phyloP scores from a whole-genome alignment of 495 filamentous ascomycete species.

The Hypoxylon cercidicola region DNA sequence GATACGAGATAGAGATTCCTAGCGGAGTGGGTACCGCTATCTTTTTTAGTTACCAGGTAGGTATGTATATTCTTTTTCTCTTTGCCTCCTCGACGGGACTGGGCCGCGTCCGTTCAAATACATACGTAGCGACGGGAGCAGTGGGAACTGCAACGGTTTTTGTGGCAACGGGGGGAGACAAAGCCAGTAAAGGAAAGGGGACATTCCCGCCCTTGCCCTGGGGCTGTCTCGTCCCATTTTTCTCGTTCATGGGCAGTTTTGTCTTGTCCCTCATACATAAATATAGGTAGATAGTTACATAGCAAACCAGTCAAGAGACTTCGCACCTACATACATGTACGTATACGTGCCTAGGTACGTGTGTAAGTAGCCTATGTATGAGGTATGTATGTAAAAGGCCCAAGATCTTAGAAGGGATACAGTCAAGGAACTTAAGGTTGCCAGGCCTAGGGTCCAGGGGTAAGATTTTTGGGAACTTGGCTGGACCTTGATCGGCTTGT shows the following conservation, averaged over 20 bases:
- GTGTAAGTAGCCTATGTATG: no score
- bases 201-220: conserved; percentile 31
- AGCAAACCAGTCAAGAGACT: conserved; percentile 31
- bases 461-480: conserved; percentile 30
- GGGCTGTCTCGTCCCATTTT: conserved; percentile 41
- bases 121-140: conserved; percentile 10
- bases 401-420: conserved; percentile 1
- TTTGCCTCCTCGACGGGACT: conserved; percentile 20
- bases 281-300: conserved; percentile 14
- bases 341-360: neutral
- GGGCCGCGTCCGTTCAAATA: conserved; percentile 29
- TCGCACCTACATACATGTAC: conserved; percentile 6
- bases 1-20: conserved; percentile 31
- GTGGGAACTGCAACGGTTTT: conserved; percentile 16
- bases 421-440: conserved; percentile 35
- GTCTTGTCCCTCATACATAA: conserved; percentile 3
- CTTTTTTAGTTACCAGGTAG: conserved; percentile 28
- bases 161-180: conserved; percentile 17
- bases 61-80: conserved; percentile 10
- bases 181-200: conserved; percentile 18
- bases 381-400: no score
- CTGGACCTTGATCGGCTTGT: conserved; percentile 39
- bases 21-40: conserved; percentile 37
- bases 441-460: conserved; percentile 26
- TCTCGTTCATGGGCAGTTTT: conserved; percentile 38